Conservation (phyloP, 768 basidiomycete genomes). For the Rhodosporidiobolus sp. region DNA sequence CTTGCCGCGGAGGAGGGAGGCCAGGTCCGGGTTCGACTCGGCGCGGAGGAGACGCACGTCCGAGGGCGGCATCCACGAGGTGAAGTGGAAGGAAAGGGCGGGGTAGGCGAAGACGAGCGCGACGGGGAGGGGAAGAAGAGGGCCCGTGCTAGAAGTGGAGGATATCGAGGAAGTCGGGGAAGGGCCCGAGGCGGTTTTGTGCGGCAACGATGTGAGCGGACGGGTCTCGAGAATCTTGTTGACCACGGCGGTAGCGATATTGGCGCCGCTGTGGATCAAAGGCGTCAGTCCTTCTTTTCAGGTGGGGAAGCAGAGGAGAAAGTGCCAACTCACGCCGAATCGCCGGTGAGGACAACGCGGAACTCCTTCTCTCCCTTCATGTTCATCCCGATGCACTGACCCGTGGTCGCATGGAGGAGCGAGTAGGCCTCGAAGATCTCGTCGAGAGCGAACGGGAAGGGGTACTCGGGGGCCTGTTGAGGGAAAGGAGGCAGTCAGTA, state of each 20-base stretch:
- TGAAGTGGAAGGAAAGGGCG: conserved; percentile 94
- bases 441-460: conserved; percentile 93
- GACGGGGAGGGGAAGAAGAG: conserved; percentile 64
- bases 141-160: background rate
- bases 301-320: background rate
- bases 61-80: conserved; percentile 79
- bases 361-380: background rate
- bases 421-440: conserved; percentile 89
- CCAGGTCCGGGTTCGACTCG: conserved; percentile 76
- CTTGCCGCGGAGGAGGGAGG: conserved; percentile 71
- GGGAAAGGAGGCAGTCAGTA: background rate
- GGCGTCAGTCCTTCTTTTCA: background rate
- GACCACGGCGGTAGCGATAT: conserved; percentile 77
- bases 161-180: background rate
- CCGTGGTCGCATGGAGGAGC: conserved; percentile 73
- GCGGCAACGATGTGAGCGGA: conserved; percentile 31
- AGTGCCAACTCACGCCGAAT: conserved; percentile 79
- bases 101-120: conserved; percentile 86
- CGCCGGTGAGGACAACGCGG: conserved; percentile 71
- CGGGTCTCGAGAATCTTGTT: conserved; percentile 73
- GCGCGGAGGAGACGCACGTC: conserved; percentile 80
- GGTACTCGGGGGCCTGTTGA: conserved; percentile 59
- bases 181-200: background rate
- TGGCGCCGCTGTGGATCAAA: conserved; percentile 65
- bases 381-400: conserved; percentile 78